A percentile compares a stretch with the other conserved stretches of the same genome.
phyloP scores from a whole-genome alignment of 306 rosid genomes.

The Boehmeria nivea region DNA sequence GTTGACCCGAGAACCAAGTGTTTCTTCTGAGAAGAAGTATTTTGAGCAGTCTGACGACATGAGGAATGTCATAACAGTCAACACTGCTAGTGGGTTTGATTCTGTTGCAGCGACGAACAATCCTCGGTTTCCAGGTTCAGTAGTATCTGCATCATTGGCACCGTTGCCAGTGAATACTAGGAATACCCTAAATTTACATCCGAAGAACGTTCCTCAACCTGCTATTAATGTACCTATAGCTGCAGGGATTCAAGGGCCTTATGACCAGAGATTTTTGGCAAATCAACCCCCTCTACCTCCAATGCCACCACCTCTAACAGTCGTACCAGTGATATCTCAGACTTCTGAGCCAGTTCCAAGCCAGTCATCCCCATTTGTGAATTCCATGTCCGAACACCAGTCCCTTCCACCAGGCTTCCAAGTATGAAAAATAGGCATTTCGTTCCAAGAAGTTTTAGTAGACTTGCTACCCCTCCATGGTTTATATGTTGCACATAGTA shows the following conservation, averaged over 20 bases:
- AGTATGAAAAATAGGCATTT: conserved; percentile 58
- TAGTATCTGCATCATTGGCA: conserved; percentile 41
- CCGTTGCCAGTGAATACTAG: conserved; percentile 58
- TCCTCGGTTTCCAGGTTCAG: conserved; percentile 51
- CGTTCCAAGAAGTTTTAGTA: conserved; percentile 6
- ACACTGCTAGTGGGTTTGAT: conserved; percentile 57
- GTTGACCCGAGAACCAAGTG: conserved; percentile 77
- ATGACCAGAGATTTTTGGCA: conserved; percentile 68
- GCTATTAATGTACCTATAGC: conserved; percentile 44
- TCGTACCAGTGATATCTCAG: conserved; percentile 53
- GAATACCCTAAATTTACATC: conserved; percentile 43
- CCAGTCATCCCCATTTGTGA: conserved; percentile 58
- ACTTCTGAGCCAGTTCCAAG: conserved; percentile 48
- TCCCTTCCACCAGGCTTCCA: conserved; percentile 44
- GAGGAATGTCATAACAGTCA: conserved; percentile 43
- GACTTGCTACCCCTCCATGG: conserved; percentile 8
- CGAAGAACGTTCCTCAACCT: conserved; percentile 64
- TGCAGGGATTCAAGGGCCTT: conserved; percentile 68
- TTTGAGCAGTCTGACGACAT: conserved; percentile 69
- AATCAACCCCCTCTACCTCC: conserved; percentile 98
- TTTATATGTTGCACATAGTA: conserved; percentile 9
- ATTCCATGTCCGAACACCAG: conserved; percentile 61
- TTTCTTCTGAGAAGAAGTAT: conserved; percentile 80
- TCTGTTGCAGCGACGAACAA: conserved; percentile 36
- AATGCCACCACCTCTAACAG: conserved; percentile 81